phyloP scores from a whole-genome alignment of 805 yeast species.

The Schwanniomyces polymorphus region DNA sequence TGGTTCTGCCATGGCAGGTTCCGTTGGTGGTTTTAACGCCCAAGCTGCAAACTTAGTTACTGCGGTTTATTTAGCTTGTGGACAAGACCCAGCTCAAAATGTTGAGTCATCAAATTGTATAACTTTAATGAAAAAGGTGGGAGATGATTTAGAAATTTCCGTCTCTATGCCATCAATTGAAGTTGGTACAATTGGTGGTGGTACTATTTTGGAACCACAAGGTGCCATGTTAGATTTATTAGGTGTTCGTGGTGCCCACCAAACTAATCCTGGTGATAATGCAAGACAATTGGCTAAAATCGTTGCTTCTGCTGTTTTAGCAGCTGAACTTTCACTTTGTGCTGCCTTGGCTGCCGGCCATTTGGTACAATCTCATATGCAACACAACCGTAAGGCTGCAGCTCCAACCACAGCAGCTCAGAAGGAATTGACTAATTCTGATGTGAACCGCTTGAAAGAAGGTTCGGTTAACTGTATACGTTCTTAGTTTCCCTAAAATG shows the following conservation, averaged over 20 bases:
- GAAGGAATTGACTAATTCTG: constrained; percentile 28
- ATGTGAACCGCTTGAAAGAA: constrained; percentile 53
- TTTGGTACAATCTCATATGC: constrained; percentile 96
- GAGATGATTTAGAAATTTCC: constrained; percentile 82
- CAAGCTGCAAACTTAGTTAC: constrained; percentile 97
- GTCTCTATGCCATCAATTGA: constrained; percentile 99
- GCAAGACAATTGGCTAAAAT: constrained; percentile 91
- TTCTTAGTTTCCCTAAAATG: constrained; percentile 33
- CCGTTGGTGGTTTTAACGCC: constrained; percentile 97
- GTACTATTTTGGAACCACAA: constrained; percentile 96
- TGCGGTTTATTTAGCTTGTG: constrained; percentile 91
- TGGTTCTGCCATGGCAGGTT: constrained; percentile 98
- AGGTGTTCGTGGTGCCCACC: constrained; percentile 95
- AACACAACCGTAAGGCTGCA: constrained; percentile 75
- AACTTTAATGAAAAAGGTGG: constrained; percentile 76
- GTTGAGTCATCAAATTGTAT: constrained; percentile 98
- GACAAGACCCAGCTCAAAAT: constrained; percentile 99
- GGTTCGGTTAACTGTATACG: constrained; percentile 77
- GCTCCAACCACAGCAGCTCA: constrained; percentile 11
- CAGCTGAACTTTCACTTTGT: constrained; percentile 92
- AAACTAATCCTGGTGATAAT: constrained; percentile 89
- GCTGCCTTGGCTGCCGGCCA: constrained; percentile 99
- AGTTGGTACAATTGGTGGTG: constrained; percentile 99
- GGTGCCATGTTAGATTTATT: constrained; percentile 91
- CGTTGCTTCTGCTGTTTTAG: constrained; percentile 92